Evolutionary conservation across 192 early-diverging fungal species (phyloP).

Genomic region (Linnemannia hyalina): DNA sequence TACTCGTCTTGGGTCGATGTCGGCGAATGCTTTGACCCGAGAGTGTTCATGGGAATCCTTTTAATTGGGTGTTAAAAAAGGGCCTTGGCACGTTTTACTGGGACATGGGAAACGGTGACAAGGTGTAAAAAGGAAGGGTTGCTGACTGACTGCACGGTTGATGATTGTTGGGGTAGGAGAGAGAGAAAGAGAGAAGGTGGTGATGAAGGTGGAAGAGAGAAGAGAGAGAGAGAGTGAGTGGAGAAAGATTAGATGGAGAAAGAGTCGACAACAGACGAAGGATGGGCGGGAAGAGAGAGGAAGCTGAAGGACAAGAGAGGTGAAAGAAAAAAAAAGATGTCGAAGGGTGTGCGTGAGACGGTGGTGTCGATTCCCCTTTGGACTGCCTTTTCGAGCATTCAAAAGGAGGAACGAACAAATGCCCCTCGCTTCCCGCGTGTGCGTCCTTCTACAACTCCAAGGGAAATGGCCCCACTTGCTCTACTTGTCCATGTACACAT

Average conservation of each 20-base stretch:
- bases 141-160: background rate
- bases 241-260: background rate
- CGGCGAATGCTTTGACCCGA: conserved; percentile 28
- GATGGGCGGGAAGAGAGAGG: background rate
- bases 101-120: conserved; percentile 11
- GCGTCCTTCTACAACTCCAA: background rate
- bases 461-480: too few relatives aligned
- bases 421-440: too few relatives aligned
- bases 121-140: background rate
- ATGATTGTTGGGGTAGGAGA: background rate
- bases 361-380: background rate
- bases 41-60: conserved; percentile 51
- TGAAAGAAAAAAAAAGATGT: background rate
- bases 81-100: conserved; percentile 10
- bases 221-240: background rate
- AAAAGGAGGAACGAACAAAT: too few relatives aligned
- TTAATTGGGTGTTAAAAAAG: background rate
- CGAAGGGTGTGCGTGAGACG: background rate
- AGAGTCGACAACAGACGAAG: background rate
- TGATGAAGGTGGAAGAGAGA: background rate
- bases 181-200: background rate
- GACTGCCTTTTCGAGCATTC: background rate
- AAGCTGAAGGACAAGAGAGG: background rate
- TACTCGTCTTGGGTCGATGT: conserved; percentile 60
- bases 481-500: too few relatives aligned